Conservation (phyloP, 1,139 yeast genomes). For the Suhomyces panamericanus region DNA sequence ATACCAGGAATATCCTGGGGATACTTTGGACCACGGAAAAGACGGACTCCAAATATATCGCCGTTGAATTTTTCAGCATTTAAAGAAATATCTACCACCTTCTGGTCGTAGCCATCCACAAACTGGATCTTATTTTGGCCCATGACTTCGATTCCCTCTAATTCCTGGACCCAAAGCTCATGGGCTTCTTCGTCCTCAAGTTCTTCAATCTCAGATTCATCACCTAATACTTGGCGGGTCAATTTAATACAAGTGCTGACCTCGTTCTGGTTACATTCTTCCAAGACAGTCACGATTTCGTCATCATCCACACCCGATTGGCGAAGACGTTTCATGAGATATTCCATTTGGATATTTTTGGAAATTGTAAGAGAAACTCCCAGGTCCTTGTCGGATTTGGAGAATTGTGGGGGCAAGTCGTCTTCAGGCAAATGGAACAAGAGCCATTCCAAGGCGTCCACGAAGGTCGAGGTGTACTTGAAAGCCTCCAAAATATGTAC, state of each 20-base stretch:
- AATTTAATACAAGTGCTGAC: constrained; percentile 51
- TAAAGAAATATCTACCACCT: constrained; percentile 33
- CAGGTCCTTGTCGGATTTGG: constrained; percentile 48
- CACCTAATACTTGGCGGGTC: constrained; percentile 34
- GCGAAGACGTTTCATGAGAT: constrained; percentile 51
- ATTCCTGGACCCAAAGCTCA: constrained; percentile 72
- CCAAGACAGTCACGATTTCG: constrained; percentile 54
- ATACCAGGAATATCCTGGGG: constrained; percentile 66
- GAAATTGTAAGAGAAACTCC: constrained; percentile 51
- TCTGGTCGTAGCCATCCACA: constrained; percentile 22
- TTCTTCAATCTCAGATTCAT: constrained; percentile 12
- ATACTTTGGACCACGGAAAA: constrained; percentile 54
- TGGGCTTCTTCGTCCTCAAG: constrained; percentile 21
- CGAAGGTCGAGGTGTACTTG: constrained; percentile 54
- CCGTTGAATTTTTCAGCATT: constrained; percentile 31
- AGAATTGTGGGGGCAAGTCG: constrained; percentile 68
- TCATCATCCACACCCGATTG: constrained; percentile 72
- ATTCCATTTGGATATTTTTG: constrained; percentile 40
- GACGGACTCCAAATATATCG: constrained; percentile 45
- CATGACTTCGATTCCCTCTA: constrained; percentile 66
- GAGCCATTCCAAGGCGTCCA: constrained; percentile 74
- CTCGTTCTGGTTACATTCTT: constrained; percentile 46
- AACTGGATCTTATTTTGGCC: constrained; percentile 31
- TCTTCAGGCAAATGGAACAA: constrained; percentile 90
- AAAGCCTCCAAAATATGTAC: constrained; percentile 74